Evolutionary conservation across 2,329 filamentous ascomycete genomes (phyloP), one percentile per base, ranked within the genome.

Genomic region (Botrytis aclada): DNA sequence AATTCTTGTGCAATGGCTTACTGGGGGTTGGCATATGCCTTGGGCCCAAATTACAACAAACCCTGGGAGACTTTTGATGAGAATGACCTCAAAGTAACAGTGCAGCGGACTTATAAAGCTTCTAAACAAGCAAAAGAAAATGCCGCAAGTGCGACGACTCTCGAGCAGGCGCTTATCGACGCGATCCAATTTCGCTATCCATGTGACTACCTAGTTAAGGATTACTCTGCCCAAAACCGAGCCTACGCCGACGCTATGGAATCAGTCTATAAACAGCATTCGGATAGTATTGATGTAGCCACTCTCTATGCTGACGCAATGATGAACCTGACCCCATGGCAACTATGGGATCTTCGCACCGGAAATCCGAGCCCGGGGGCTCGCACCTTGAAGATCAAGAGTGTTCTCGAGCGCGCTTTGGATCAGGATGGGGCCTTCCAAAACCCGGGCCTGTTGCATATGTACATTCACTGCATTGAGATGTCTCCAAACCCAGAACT

Each of bases 1-100:
- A 74, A 82, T 0, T 75, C 80, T 3, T 92, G 88, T 73, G 85
- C 86, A 43, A 88, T 93, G 84, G 90, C 88, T 4, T 87, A 91
- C 77, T 93, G 91, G 90, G 91, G 91, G 0, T 82, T 92, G 7
- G 89, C 92, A 0, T 94, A 92, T 79, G 85, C 90, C 1, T 82
- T 92, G 0, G 93, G 92, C 0, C 92, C 93, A 5, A 94, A 95
- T 78, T 90, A 90, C 81, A 93, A 95, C 83, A 93, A 94, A 78
- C 89, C 92, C 0, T 94, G 93, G 93, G 86, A 88, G 41, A 85
- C 88, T 37, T 93, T 94, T 76, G 90, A 92, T 71, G 81, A 85
- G 1, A 81, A 84, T 0, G 92, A 94, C 75, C 83, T 91, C 7
- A 81, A 84, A 18, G 80, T 78, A 0, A 87, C 85, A 0, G 82